A percentile compares a stretch with the other conserved stretches of the same genome.
These are phyloP conservation scores for Calonectria pauciramosa DNA, from an alignment of 2,329 filamentous ascomycete species.

Conservation along the genomic window DNA sequence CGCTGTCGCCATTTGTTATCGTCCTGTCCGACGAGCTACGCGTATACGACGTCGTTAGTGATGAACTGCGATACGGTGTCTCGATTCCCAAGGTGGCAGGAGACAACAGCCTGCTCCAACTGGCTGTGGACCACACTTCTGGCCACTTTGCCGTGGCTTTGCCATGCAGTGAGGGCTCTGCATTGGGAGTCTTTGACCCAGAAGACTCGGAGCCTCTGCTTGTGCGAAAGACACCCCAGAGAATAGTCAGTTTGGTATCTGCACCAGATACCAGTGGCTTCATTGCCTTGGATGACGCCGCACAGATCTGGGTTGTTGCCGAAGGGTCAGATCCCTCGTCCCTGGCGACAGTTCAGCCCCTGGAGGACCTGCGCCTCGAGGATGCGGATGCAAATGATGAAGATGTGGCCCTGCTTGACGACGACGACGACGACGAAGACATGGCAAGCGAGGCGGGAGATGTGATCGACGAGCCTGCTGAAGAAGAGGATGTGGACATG, in stretches of 20 bases:
- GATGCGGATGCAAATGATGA: constrained; percentile 48
- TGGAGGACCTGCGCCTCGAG: constrained; percentile 67
- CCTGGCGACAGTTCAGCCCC: constrained; percentile 66
- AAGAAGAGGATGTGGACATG: constrained; percentile 61
- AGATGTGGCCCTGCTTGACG: constrained; percentile 46
- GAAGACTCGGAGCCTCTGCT: constrained; percentile 71
- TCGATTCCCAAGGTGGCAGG: constrained; percentile 62
- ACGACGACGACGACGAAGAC: constrained; percentile 49
- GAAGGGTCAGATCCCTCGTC: constrained; percentile 70
- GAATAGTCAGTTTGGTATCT: constrained; percentile 77
- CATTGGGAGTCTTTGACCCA: constrained; percentile 77
- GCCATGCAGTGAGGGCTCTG: constrained; percentile 60
- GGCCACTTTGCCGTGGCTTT: constrained; percentile 77
- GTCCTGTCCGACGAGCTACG: constrained; percentile 80
- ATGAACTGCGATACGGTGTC: constrained; percentile 78
- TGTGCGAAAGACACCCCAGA: constrained; percentile 67
- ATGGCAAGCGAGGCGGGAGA: constrained; percentile 60
- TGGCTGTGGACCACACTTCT: constrained; percentile 78
- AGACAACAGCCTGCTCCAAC: constrained; percentile 66
- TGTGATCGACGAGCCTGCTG: constrained; percentile 50
- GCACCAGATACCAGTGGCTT: constrained; percentile 78
- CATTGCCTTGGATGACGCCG: constrained; percentile 80
- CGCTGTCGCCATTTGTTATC: constrained; percentile 81
- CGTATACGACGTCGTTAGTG: constrained; percentile 88
- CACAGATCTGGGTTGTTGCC: constrained; percentile 76